Base-by-base conservation (phyloP, 306 rosid species). In the Acmispon strigosus region DNA sequence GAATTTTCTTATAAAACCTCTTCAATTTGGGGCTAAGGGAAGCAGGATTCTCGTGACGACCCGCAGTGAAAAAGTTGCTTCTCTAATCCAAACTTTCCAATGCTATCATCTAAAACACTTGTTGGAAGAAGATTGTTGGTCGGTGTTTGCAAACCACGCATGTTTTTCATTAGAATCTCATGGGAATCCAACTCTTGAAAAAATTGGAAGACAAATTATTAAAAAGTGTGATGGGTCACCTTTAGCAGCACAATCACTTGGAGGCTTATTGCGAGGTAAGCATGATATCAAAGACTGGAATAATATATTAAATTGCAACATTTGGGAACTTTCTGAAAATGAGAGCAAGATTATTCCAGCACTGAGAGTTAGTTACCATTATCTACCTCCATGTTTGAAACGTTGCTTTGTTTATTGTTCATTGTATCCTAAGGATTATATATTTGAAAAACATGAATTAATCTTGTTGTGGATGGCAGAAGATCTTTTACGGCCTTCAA, bases 401-500 rank as follows among this genome's bases (percentile, higher is more conserved):
- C 62, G 18, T 19, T 83, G 84, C 19, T 85, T 85, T 82, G 81
- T 79, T 11, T 79, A 82, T 56, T 79, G 76, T 67, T 76, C 83
- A 0, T 58, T 79, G 20, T 82, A 63, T 8, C 80, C 86, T 4
- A 79, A 82, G 49, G 62, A 36, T 15, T 37, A 69, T 7, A 3
- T 12, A 10, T 34, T 72, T 1, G 76, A 72, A 43, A 62, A 54
- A 29, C 5, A 60, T 17, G 57, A 74, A 2, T 45, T 80, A 15
- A 11, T 80, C 0, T 0, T 62, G 4, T 7, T 18, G 4, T 62
- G 76, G 80, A 62, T 80, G 76, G 76, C 69, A 5, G 76, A 80
- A 49, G 76, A 48, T 5, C 58, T 80, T 6, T 22, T 80, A 9
- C 14, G 1, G 7, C 34, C 42, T 12, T 10, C 8, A 5, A 19